A percentile compares a stretch with the other conserved stretches of the same genome.
Conservation (phyloP, 352 stramenopile genomes). For the Pythium rhizo-oryzae region DNA sequence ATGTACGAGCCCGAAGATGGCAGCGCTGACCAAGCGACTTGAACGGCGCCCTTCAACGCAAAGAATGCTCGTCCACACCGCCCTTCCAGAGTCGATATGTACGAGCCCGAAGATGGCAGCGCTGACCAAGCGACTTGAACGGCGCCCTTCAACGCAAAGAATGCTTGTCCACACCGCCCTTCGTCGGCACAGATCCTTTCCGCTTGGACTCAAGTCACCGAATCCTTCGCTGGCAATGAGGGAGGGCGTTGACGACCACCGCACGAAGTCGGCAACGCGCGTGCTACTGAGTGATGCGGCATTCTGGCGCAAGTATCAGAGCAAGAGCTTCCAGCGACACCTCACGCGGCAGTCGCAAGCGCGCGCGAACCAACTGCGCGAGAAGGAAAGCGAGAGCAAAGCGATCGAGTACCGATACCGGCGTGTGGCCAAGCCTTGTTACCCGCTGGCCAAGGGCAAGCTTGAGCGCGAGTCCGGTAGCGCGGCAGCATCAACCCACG, state of each 20-base stretch:
- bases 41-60: background rate
- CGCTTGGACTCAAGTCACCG: slow-evolving; percentile 1
- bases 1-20: slow-evolving; percentile 23
- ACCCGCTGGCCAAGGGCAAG: slow-evolving; percentile 19
- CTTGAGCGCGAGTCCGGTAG: too few species aligned
- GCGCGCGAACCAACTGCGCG: slow-evolving; percentile 31
- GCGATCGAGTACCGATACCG: slow-evolving; percentile 27
- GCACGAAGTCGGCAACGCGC: slow-evolving; percentile 15
- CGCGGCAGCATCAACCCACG: background rate
- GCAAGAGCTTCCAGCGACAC: slow-evolving; percentile 56
- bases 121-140: slow-evolving; percentile 6
- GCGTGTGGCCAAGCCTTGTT: slow-evolving; percentile 18
- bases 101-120: slow-evolving; percentile 23
- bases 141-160: background rate
- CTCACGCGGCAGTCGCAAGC: slow-evolving; percentile 58
- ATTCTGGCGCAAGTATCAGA: slow-evolving; percentile 56
- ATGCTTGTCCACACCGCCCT: slow-evolving; percentile 8
- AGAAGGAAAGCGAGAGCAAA: slow-evolving; percentile 24
- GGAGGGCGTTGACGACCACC: background rate
- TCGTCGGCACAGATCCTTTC: slow-evolving; percentile 5
- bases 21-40: slow-evolving; percentile 6
- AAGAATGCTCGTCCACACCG: slow-evolving; percentile 10
- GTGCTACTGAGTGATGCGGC: slow-evolving; percentile 21
- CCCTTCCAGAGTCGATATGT: slow-evolving; percentile 1
- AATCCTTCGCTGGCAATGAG: background rate